A percentile compares a stretch with the other conserved stretches of the same genome.
Evolutionary conservation across 257 asterid genomes (phyloP).

Genomic region (Ilex asprella): DNA sequence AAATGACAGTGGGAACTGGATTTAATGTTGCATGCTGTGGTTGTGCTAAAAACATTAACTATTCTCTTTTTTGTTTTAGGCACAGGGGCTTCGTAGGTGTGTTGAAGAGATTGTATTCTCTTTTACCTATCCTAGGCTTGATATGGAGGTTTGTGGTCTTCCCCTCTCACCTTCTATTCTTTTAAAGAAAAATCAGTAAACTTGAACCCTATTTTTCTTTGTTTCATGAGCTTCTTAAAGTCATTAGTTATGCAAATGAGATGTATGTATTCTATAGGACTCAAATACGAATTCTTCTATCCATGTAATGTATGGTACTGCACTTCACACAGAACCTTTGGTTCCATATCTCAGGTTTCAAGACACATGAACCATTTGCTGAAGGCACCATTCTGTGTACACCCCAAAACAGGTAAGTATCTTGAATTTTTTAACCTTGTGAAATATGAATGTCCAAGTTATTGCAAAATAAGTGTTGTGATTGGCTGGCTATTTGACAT

Average conservation of each 20-base stretch:
- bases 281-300: too few species aligned
- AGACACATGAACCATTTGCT: constrained; percentile 86
- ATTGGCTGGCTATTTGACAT: neutral
- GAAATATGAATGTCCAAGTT: neutral
- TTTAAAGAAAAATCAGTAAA: too few species aligned
- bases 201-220: neutral
- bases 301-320: too few species aligned
- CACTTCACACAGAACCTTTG: too few species aligned
- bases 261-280: too few species aligned
- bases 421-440: constrained; percentile 9
- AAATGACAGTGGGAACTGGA: too few species aligned
- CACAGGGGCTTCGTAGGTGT: constrained; percentile 60
- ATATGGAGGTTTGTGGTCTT: constrained; percentile 64
- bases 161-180: neutral
- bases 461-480: neutral
- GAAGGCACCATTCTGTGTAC: constrained; percentile 89
- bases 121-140: constrained; percentile 89
- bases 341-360: constrained; percentile 55
- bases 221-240: neutral
- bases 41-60: neutral
- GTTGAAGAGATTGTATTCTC: constrained; percentile 81
- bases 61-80: constrained; percentile 30
- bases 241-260: neutral
- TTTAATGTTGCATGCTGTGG: neutral
- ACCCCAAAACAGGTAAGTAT: constrained; percentile 76